phyloP scores from a whole-genome alignment of 805 yeast species.

The Lipomyces anomalus region DNA sequence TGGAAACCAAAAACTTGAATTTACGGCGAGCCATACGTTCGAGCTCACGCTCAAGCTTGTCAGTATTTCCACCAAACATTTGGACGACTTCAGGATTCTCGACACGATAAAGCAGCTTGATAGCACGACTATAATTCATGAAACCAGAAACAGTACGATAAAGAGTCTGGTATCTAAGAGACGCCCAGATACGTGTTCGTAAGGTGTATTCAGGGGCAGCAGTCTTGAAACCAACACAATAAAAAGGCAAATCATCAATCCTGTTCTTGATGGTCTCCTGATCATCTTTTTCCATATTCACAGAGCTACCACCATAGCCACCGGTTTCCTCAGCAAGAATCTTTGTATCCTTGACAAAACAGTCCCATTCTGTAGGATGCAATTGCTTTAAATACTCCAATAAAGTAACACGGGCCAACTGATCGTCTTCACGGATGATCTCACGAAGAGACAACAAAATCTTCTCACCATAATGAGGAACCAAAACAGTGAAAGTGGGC shows the following conservation, averaged over 20 bases:
- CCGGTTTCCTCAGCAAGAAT: conserved; percentile 92
- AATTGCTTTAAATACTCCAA: conserved; percentile 91
- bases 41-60: conserved; percentile 88
- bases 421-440: conserved; percentile 95
- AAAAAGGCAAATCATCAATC: conserved; percentile 88
- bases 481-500: conserved; percentile 97
- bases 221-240: conserved; percentile 93
- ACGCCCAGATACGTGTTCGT: conserved; percentile 98
- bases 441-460: conserved; percentile 88
- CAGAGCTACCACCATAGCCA: conserved; percentile 37
- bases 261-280: conserved; percentile 73
- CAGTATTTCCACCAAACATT: conserved; percentile 98
- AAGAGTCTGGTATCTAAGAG: conserved; percentile 91
- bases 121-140: conserved; percentile 97
- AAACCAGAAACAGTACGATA: conserved; percentile 97
- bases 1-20: conserved; percentile 73
- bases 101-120: conserved; percentile 85
- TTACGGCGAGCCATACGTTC: conserved; percentile 78
- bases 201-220: conserved; percentile 96
- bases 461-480: conserved; percentile 96
- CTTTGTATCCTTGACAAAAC: conserved; percentile 94
- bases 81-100: conserved; percentile 94
- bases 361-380: conserved; percentile 96
- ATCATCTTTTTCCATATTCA: conserved; percentile 41
- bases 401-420: conserved; percentile 87